Evolutionary conservation across 176 grass and related monocot genomes (phyloP).

Genomic region (Thinopyrum elongatum): DNA sequence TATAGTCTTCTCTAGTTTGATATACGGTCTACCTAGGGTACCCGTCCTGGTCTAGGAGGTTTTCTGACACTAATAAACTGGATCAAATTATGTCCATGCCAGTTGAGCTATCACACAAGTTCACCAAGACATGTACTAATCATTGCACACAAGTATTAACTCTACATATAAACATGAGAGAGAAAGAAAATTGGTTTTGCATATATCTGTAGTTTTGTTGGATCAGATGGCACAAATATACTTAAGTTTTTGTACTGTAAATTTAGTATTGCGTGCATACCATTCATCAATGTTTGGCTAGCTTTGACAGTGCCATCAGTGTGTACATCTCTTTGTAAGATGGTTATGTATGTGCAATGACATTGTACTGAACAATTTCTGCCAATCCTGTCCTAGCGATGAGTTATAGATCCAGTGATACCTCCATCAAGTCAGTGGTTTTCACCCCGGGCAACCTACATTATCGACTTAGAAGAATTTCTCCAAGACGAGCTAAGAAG

Average conservation of each 20-base stretch:
- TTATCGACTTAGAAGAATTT: no score
- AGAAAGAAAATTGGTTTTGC: background rate
- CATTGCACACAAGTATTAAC: background rate
- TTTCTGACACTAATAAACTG: no score
- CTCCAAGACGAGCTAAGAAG: no score
- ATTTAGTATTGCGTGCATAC: background rate
- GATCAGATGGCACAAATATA: background rate
- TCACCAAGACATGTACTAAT: background rate
- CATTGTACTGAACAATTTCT: background rate
- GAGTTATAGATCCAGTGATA: no score
- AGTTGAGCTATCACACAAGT: background rate
- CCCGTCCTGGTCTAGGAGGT: no score
- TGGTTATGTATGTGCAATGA: background rate
- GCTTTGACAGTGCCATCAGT: background rate
- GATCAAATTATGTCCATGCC: no score
- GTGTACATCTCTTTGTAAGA: background rate
- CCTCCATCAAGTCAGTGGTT: no score
- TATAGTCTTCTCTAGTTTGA: no score
- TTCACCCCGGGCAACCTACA: no score
- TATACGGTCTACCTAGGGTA: no score
- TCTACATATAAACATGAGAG: background rate
- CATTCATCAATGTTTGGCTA: background rate
- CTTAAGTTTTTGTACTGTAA: background rate
- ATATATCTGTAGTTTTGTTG: background rate
- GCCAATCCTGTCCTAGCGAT: background rate